Conservation (phyloP, 441 rosid genomes). For the Croton laevigatus region DNA sequence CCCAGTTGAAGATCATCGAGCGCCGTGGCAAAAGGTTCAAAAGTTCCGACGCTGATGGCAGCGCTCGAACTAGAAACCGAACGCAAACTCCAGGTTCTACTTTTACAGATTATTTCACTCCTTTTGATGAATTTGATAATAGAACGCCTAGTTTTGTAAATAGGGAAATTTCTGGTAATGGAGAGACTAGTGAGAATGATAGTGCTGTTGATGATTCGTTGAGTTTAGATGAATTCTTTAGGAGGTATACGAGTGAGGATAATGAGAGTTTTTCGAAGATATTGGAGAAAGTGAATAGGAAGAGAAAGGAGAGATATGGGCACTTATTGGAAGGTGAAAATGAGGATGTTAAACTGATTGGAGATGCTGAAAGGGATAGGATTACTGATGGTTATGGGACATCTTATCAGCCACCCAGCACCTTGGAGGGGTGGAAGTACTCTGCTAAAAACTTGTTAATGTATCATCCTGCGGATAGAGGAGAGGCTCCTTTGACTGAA, state of each 20-base stretch:
- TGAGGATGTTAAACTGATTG: conserved; percentile 41
- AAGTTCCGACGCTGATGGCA: conserved; percentile 35
- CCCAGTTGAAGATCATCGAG: conserved; percentile 90
- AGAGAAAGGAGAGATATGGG: conserved; percentile 67
- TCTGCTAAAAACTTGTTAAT: conserved; percentile 86
- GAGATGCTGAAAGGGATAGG: conserved; percentile 65
- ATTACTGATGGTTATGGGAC: conserved; percentile 95
- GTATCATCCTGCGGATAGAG: conserved; percentile 89
- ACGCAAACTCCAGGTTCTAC: conserved; percentile 90
- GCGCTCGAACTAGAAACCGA: conserved; percentile 21
- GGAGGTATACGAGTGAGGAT: conserved; percentile 89
- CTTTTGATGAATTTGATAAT: conserved; percentile 70
- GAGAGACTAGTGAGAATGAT: conserved; percentile 32
- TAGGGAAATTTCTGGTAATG: conserved; percentile 34
- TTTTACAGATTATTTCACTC: conserved; percentile 67
- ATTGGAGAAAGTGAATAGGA: conserved; percentile 82
- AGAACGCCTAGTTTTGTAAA: conserved; percentile 42
- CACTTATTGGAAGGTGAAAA: conserved; percentile 64
- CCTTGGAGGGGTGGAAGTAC: conserved; percentile 86
- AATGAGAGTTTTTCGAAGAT: conserved; percentile 85
- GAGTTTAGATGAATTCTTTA: conserved; percentile 77
- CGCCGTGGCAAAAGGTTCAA: conserved; percentile 63
- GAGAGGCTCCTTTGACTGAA: conserved; percentile 77
- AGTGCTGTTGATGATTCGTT: conserved; percentile 55
- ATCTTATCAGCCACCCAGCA: conserved; percentile 83